Evolutionary conservation across 2,329 filamentous ascomycete species (phyloP).

Genomic region (Fusarium sambucinum): DNA sequence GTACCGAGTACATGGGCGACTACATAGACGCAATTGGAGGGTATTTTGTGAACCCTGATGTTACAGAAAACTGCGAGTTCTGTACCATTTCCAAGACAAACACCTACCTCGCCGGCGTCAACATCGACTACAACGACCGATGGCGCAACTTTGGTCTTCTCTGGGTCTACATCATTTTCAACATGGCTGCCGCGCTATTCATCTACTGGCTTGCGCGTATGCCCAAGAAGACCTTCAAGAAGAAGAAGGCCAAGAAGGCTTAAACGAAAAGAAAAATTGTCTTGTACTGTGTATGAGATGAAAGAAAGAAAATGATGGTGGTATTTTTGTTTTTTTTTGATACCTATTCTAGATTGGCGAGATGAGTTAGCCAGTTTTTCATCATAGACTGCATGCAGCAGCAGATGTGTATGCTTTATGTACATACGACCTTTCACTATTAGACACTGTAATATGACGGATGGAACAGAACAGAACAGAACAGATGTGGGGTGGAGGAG

Average conservation of each 20-base stretch:
- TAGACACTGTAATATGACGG: slow-evolving; percentile 40
- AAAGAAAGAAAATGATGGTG: background rate
- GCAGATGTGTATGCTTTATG: slow-evolving; percentile 23
- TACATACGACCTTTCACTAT: slow-evolving; percentile 27
- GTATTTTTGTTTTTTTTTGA: background rate
- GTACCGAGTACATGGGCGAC: slow-evolving; percentile 66
- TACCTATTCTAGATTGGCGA: slow-evolving; percentile 23
- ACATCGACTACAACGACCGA: slow-evolving; percentile 67
- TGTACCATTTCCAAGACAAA: slow-evolving; percentile 67
- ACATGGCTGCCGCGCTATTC: slow-evolving; percentile 65
- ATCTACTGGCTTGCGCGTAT: slow-evolving; percentile 69
- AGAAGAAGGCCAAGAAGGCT: slow-evolving; percentile 33
- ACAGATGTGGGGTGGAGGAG: slow-evolving; percentile 23
- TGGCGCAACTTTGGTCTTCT: slow-evolving; percentile 78
- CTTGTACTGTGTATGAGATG: slow-evolving; percentile 20
- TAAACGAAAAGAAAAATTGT: slow-evolving; percentile 4
- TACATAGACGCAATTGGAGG: slow-evolving; percentile 66
- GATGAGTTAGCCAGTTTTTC: slow-evolving; percentile 1
- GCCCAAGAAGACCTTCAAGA: slow-evolving; percentile 56
- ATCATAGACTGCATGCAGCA: slow-evolving; percentile 34
- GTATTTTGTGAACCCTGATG: slow-evolving; percentile 62
- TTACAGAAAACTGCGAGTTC: slow-evolving; percentile 67
- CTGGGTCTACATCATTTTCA: slow-evolving; percentile 70
- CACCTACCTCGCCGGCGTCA: slow-evolving; percentile 61
- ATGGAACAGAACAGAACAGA: slow-evolving; percentile 19